Percentiles rank a stretch among this genome's conserved stretches.
Evolutionary conservation across 2,329 filamentous ascomycete genomes (phyloP).

Genomic region (Cryoendolithus antarcticus): DNA sequence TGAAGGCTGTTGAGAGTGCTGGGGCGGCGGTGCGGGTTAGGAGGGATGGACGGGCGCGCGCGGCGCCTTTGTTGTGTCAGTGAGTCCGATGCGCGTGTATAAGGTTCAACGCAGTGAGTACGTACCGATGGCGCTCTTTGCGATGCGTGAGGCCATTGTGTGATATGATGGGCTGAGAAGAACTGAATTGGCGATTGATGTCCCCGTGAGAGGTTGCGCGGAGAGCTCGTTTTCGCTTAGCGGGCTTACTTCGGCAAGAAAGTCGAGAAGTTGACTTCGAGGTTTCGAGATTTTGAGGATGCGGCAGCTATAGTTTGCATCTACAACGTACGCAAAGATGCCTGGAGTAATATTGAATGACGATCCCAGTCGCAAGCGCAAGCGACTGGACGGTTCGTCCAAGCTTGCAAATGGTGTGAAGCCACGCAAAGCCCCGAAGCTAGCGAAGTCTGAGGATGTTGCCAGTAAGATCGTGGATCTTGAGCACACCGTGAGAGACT

Average conservation of each 20-base stretch:
- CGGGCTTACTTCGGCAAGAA: too few species aligned
- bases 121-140: conserved; percentile 89
- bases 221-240: too few species aligned
- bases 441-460: conserved; percentile 33
- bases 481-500: conserved; percentile 72
- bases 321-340: conserved; percentile 19
- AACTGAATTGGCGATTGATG: conserved; percentile 17
- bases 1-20: conserved; percentile 57
- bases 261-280: too few species aligned
- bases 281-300: conserved; percentile 20
- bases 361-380: conserved; percentile 30
- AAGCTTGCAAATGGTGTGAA: conserved; percentile 18
- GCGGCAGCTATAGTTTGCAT: neutral
- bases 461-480: conserved; percentile 59
- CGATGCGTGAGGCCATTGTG: conserved; percentile 95
- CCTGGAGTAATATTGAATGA: conserved; percentile 17
- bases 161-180: conserved; percentile 40
- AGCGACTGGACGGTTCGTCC: conserved; percentile 21
- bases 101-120: conserved; percentile 16
- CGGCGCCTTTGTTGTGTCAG: conserved; percentile 52
- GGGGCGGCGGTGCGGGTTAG: conserved; percentile 62
- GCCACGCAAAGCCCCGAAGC: conserved; percentile 26
- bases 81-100: conserved; percentile 5
- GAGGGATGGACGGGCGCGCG: conserved; percentile 60
- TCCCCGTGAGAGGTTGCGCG: too few species aligned